These are phyloP conservation scores for Neltuma alba DNA, from an alignment of 306 rosid species.

Conservation along the genomic window DNA sequence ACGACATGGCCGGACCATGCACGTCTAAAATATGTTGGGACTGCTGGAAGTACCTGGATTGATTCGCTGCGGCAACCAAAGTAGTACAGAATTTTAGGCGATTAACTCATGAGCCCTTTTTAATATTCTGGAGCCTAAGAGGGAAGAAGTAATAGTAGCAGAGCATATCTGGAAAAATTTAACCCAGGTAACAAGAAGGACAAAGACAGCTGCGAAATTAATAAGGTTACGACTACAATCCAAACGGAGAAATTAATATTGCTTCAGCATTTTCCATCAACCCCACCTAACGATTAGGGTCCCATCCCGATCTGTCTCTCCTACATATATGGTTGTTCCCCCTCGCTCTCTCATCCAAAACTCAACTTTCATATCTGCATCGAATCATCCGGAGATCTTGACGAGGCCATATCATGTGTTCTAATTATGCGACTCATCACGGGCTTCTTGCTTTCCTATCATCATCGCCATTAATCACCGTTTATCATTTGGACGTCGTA, in stretches of 20 bases:
- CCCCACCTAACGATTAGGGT: slow-evolving; percentile 4
- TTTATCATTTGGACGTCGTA: not conserved
- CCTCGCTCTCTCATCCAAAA: not conserved
- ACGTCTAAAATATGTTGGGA: not conserved
- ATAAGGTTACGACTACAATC: slow-evolving; percentile 1
- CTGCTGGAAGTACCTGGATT: too few species aligned
- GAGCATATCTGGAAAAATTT: not conserved
- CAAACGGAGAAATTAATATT: not conserved
- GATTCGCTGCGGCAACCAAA: not conserved
- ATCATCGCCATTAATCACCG: not conserved
- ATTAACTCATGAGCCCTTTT: too few species aligned
- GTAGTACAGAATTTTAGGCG: not conserved
- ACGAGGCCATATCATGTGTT: not conserved
- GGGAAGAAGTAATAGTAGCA: not conserved
- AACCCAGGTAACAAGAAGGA: not conserved
- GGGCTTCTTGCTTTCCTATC: not conserved
- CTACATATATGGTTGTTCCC: not conserved
- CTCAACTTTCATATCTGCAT: not conserved
- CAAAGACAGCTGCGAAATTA: not conserved
- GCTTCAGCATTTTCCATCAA: slow-evolving; percentile 19
- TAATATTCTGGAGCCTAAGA: not conserved
- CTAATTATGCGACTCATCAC: slow-evolving; percentile 4
- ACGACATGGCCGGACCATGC: not conserved
- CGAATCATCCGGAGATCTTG: not conserved
- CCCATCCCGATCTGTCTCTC: slow-evolving; percentile 13